Evolutionary conservation across 2,329 filamentous ascomycete species (phyloP).

Genomic region (Byssothecium circinans): DNA sequence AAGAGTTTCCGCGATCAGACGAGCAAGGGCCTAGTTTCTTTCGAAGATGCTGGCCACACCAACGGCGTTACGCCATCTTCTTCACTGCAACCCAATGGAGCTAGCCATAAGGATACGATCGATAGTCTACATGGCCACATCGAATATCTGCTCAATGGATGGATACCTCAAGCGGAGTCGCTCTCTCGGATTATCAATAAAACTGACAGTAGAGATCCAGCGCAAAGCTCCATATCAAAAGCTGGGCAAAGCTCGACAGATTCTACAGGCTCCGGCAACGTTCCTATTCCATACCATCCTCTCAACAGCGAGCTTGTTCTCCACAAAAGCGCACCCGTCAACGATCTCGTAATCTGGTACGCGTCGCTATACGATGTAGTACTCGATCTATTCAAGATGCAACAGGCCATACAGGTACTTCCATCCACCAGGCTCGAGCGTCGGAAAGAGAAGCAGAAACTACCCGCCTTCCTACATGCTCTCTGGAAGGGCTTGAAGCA

Average conservation of each 20-base stretch:
- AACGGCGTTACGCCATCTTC: background rate
- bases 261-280: constrained; percentile 20
- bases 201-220: no score
- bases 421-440: constrained; percentile 38
- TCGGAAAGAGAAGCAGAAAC: constrained; percentile 39
- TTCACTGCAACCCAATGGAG: constrained; percentile 3
- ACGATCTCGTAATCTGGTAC: constrained; percentile 15
- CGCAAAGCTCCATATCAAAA: no score
- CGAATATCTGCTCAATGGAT: constrained; percentile 36
- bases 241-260: no score
- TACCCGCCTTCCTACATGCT: constrained; percentile 33
- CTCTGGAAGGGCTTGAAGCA: constrained; percentile 26
- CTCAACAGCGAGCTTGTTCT: constrained; percentile 50
- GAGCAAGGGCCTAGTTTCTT: constrained; percentile 16
- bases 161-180: constrained; percentile 15
- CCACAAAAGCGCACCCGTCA: constrained; percentile 18
- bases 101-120: background rate
- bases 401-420: constrained; percentile 26
- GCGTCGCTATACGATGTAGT: constrained; percentile 33
- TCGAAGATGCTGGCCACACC: background rate
- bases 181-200: no score
- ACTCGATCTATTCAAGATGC: constrained; percentile 36
- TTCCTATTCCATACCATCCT: constrained; percentile 45
- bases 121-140: constrained; percentile 16
- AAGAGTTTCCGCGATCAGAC: constrained; percentile 36